These are phyloP conservation scores for Verticillium zaregamsianum DNA, from an alignment of 2,329 filamentous ascomycete genomes.

Conservation along the genomic window DNA sequence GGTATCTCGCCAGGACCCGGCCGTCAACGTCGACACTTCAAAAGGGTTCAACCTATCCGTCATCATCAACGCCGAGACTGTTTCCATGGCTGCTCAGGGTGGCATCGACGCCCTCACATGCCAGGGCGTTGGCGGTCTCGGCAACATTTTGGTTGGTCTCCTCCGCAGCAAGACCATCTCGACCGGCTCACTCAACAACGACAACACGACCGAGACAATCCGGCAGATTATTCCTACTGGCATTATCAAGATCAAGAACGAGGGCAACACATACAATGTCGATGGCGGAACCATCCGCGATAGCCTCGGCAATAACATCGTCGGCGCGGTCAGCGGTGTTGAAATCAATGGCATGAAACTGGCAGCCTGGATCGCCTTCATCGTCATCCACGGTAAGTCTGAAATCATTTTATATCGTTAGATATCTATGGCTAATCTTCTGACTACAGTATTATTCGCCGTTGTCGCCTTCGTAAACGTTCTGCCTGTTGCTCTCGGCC, in stretches of 20 bases:
- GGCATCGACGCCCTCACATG: constrained; percentile 24
- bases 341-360: constrained; percentile 13
- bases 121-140: constrained; percentile 26
- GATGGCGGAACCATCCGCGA: constrained; percentile 18
- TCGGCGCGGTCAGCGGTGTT: constrained; percentile 14
- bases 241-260: constrained; percentile 18
- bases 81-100: constrained; percentile 23
- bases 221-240: constrained; percentile 21
- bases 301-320: constrained; percentile 12
- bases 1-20: constrained; percentile 5
- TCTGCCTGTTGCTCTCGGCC: constrained; percentile 21
- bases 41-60: constrained; percentile 20
- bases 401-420: neutral
- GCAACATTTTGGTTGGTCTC: constrained; percentile 20
- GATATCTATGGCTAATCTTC: neutral
- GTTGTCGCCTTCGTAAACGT: constrained; percentile 19
- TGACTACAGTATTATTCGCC: constrained; percentile 16
- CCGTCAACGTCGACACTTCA: constrained; percentile 8
- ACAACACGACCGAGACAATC: constrained; percentile 8
- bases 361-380: constrained; percentile 12
- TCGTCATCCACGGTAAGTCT: constrained; percentile 20
- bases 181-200: constrained; percentile 2
- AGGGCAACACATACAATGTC: constrained; percentile 20
- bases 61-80: constrained; percentile 20
- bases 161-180: constrained; percentile 17